phyloP scores from a whole-genome alignment of 805 yeast species.

The Scheffersomyces coipomensis region DNA sequence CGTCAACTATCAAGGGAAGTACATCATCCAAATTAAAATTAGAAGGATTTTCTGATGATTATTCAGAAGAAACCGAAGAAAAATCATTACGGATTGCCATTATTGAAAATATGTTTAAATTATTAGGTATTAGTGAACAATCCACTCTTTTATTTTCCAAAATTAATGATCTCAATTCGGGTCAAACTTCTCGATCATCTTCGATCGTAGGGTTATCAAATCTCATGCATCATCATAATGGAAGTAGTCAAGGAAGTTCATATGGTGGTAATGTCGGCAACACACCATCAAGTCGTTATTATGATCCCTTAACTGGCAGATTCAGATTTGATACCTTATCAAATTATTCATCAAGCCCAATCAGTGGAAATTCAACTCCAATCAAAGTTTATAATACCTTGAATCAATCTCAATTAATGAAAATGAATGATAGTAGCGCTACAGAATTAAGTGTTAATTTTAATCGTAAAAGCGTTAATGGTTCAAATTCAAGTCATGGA shows the following conservation, averaged over 20 bases:
- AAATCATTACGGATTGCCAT: conserved; percentile 60
- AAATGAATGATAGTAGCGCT: neutral
- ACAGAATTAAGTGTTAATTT: neutral
- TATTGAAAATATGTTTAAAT: conserved; percentile 66
- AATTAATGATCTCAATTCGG: conserved; percentile 4
- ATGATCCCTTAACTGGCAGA: conserved; percentile 4
- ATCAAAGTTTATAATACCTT: conserved; percentile 32
- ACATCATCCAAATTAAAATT: neutral
- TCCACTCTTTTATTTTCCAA: neutral
- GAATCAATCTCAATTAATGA: conserved; percentile 13
- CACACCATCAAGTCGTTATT: neutral
- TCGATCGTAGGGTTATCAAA: conserved; percentile 21
- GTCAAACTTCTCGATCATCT: conserved; percentile 22
- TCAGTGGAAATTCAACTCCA: conserved; percentile 13
- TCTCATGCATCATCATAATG: conserved; percentile 7
- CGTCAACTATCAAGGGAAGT: conserved; percentile 4
- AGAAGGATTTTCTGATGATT: conserved; percentile 48
- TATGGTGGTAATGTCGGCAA: neutral
- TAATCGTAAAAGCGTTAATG: neutral
- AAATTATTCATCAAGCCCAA: conserved; percentile 8
- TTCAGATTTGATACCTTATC: conserved; percentile 11
- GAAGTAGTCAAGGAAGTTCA: conserved; percentile 4
- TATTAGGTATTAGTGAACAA: conserved; percentile 57
- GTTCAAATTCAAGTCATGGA: neutral
- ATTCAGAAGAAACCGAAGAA: conserved; percentile 71